Evolutionary conservation across 306 rosid genomes (phyloP).

Genomic region (Mucuna pruriens): DNA sequence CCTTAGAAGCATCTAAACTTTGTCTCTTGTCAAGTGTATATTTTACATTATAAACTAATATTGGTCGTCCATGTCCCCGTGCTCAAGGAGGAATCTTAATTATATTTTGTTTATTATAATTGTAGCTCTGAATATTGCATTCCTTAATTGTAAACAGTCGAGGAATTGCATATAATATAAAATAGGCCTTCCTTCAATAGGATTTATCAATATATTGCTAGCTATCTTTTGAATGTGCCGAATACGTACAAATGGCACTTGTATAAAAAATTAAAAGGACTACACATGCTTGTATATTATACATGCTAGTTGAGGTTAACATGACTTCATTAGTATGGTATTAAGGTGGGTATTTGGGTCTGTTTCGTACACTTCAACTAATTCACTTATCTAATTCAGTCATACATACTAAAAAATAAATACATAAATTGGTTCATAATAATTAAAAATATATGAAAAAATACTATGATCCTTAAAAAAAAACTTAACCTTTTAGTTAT

Average conservation of each 20-base stretch:
- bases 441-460: not conserved
- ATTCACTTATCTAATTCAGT: not conserved
- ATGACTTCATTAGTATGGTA: not conserved
- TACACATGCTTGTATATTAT: not conserved
- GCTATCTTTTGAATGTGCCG: not conserved
- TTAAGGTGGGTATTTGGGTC: not conserved
- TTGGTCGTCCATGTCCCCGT: constrained; percentile 38
- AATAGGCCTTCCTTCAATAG: not conserved
- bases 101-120: not conserved
- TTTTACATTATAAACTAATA: constrained; percentile 38
- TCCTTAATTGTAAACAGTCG: not conserved
- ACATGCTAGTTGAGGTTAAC: not conserved
- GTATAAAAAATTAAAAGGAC: not conserved
- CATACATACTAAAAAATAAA: not conserved
- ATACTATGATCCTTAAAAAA: not conserved
- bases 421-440: not conserved
- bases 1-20: constrained; percentile 62
- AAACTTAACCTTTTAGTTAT: not conserved
- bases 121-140: not conserved
- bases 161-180: not conserved
- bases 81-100: constrained; percentile 58
- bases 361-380: not conserved
- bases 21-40: constrained; percentile 39
- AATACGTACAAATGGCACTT: not conserved
- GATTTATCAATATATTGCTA: not conserved